Conservation (phyloP, 352 stramenopile species). For the Detonula confervacea region DNA sequence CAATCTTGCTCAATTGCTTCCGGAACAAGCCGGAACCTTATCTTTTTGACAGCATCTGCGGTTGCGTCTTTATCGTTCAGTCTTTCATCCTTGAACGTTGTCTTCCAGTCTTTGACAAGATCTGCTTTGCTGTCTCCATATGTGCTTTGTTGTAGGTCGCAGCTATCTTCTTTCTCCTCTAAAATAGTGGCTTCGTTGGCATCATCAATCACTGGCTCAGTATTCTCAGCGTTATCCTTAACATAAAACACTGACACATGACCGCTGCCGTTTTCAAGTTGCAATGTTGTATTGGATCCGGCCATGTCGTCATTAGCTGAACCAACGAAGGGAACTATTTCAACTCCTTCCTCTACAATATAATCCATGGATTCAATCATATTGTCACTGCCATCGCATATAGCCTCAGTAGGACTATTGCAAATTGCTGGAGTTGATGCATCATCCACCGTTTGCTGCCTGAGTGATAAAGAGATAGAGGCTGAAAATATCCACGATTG, state of each 20-base stretch:
- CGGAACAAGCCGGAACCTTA: too few species aligned
- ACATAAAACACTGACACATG: constrained; percentile 43
- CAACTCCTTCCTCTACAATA: constrained; percentile 42
- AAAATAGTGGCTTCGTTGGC: background rate
- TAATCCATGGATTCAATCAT: too few species aligned
- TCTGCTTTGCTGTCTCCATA: background rate
- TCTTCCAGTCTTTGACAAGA: too few species aligned
- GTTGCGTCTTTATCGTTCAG: too few species aligned
- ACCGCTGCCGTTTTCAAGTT: constrained; percentile 6
- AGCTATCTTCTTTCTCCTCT: background rate
- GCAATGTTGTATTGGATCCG: background rate
- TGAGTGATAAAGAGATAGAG: constrained; percentile 40
- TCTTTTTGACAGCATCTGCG: too few species aligned
- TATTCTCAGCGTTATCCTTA: too few species aligned
- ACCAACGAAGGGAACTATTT: constrained; percentile 33
- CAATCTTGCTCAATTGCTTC: too few species aligned
- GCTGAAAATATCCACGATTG: constrained; percentile 46
- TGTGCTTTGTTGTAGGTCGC: background rate
- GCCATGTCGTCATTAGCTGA: constrained; percentile 15
- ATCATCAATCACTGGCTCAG: constrained; percentile 27
- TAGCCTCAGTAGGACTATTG: constrained; percentile 4
- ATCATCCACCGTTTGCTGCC: constrained; percentile 11
- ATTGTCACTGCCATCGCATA: constrained; percentile 22
- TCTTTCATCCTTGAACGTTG: too few species aligned
- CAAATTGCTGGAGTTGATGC: constrained; percentile 11